These are phyloP conservation scores for Cardiospermum halicacabum DNA, from an alignment of 345 rosid genomes.

Conservation along the genomic window DNA sequence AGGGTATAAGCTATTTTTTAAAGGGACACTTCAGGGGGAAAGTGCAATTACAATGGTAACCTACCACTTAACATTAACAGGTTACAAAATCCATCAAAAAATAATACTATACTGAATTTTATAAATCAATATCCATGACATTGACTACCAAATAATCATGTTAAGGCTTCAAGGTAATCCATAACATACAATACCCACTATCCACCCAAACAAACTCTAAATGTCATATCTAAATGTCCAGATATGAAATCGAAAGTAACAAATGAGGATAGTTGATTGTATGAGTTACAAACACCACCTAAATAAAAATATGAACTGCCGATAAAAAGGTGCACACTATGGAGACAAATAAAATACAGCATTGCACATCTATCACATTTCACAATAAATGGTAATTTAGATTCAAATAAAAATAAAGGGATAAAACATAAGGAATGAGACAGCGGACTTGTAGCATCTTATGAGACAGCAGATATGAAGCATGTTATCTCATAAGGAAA, in stretches of 20 bases:
- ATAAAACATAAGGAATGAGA: conserved; percentile 2
- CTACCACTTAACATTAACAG: no score
- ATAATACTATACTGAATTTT: no score
- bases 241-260: background rate
- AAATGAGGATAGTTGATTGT: background rate
- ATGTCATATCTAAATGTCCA: no score
- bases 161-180: no score
- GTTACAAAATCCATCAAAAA: no score
- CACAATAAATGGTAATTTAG: background rate
- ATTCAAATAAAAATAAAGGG: background rate
- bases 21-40: no score
- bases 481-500: background rate
- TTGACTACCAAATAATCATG: no score
- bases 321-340: background rate
- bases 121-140: no score
- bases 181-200: no score
- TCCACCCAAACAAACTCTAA: no score
- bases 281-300: background rate
- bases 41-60: no score
- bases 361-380: background rate
- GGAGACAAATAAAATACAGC: background rate
- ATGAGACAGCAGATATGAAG: conserved; percentile 3
- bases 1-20: no score
- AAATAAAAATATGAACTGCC: background rate
- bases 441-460: background rate